Evolutionary conservation across 257 asterid genomes (phyloP).

Genomic region (Nicotiana otophora): DNA sequence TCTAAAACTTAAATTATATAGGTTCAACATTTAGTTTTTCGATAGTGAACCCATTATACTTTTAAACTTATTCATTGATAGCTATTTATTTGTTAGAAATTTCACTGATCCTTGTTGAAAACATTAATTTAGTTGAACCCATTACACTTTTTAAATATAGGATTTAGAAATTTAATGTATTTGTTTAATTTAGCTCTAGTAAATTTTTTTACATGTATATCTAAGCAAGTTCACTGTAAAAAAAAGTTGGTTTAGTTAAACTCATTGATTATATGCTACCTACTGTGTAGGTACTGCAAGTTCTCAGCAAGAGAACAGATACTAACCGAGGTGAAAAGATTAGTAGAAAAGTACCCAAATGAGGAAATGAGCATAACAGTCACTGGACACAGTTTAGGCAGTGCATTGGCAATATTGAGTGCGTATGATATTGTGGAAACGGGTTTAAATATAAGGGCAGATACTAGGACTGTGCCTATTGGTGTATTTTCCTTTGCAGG

Average conservation of each 20-base stretch:
- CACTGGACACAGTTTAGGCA: slow-evolving; percentile 43
- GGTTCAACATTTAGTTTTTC: not conserved
- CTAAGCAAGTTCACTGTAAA: too few relatives aligned
- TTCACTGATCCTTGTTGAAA: not conserved
- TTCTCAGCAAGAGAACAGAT: slow-evolving; percentile 35
- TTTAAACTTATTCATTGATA: not conserved
- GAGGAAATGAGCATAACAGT: slow-evolving; percentile 42
- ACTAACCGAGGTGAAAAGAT: slow-evolving; percentile 22
- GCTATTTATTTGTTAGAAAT: not conserved
- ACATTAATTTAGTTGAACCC: too few relatives aligned
- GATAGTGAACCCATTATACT: not conserved
- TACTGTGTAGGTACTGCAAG: slow-evolving; percentile 21
- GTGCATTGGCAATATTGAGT: slow-evolving; percentile 32
- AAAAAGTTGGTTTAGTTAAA: not conserved
- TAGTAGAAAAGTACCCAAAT: slow-evolving; percentile 23
- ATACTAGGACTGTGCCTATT: slow-evolving; percentile 18
- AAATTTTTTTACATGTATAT: not conserved
- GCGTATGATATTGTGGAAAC: slow-evolving; percentile 42
- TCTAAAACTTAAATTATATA: not conserved
- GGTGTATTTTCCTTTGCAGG: slow-evolving; percentile 42
- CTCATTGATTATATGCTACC: not conserved
- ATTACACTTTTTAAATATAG: too few relatives aligned
- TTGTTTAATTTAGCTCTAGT: too few relatives aligned
- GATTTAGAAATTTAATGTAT: too few relatives aligned
- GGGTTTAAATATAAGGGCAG: slow-evolving; percentile 7